Percentiles rank a stretch among this genome's conserved stretches.
Evolutionary conservation across 768 basidiomycete genomes (phyloP).

Genomic region (Trametes gibbosa): DNA sequence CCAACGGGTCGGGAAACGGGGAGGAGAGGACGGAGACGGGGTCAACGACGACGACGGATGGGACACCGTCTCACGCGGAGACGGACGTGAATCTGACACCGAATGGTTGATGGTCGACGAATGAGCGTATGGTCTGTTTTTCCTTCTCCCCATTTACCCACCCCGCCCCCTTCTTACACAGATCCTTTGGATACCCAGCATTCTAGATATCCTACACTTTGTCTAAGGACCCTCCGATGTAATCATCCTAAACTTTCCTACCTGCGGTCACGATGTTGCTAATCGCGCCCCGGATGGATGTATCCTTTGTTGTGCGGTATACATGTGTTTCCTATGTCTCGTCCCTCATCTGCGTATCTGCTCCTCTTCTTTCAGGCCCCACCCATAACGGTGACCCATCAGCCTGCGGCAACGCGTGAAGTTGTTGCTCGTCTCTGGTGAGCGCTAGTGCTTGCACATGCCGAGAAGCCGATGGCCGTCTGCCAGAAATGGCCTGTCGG

Average conservation of each 20-base stretch:
- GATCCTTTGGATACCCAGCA: constrained; percentile 25
- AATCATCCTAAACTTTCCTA: constrained; percentile 14
- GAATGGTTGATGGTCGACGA: constrained; percentile 82
- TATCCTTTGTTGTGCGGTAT: constrained; percentile 14
- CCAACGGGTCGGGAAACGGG: constrained; percentile 69
- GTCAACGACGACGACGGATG: constrained; percentile 61
- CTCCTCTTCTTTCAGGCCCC: too few relatives aligned
- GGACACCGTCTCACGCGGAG: constrained; percentile 65
- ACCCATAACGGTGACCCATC: too few relatives aligned
- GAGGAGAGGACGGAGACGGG: constrained; percentile 47
- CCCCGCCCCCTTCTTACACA: constrained; percentile 3
- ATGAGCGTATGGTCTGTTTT: constrained; percentile 20
- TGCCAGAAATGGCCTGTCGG: constrained; percentile 1
- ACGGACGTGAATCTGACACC: constrained; percentile 79
- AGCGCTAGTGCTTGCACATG: not conserved
- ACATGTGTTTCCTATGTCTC: constrained; percentile 14
- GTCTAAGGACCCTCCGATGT: constrained; percentile 6
- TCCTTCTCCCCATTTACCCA: constrained; percentile 6
- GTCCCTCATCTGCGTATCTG: too few relatives aligned
- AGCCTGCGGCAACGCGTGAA: too few relatives aligned
- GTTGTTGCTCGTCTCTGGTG: too few relatives aligned
- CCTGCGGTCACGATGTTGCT: constrained; percentile 9
- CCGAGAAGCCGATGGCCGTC: not conserved
- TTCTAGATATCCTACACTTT: constrained; percentile 25
- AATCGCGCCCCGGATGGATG: constrained; percentile 13